phyloP scores from a whole-genome alignment of 768 basidiomycete species.

The Trametes villosa region DNA sequence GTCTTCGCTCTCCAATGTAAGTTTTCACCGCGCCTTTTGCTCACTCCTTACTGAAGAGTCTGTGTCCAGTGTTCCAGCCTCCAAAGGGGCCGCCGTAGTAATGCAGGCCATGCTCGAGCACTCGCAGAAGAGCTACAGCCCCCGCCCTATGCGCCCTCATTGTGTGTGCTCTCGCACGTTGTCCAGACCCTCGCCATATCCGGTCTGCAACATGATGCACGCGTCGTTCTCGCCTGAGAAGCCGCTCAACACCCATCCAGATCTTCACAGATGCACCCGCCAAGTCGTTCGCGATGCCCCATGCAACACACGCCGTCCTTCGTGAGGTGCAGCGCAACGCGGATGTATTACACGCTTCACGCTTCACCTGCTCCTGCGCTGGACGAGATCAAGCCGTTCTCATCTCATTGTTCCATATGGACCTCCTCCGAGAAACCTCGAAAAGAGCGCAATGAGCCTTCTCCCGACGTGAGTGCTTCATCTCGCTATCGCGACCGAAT shows the following conservation, averaged over 20 bases:
- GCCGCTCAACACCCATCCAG: slow-evolving; percentile 34
- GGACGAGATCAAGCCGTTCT: slow-evolving; percentile 47
- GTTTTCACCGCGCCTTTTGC: slow-evolving; percentile 30
- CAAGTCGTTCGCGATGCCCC: slow-evolving; percentile 22
- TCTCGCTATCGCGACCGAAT: not conserved
- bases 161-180: slow-evolving; percentile 68
- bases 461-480: slow-evolving; percentile 53
- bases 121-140: slow-evolving; percentile 70
- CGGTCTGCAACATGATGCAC: slow-evolving; percentile 54
- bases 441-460: slow-evolving; percentile 42
- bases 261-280: slow-evolving; percentile 22
- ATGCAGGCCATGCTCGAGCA: slow-evolving; percentile 78
- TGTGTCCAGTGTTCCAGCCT: slow-evolving; percentile 66
- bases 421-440: slow-evolving; percentile 39
- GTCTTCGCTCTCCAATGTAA: slow-evolving; percentile 75
- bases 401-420: slow-evolving; percentile 44
- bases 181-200: slow-evolving; percentile 78
- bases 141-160: slow-evolving; percentile 69
- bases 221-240: slow-evolving; percentile 50
- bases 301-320: slow-evolving; percentile 40
- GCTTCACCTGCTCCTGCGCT: slow-evolving; percentile 41
- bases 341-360: slow-evolving; percentile 33
- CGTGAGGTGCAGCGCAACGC: slow-evolving; percentile 48
- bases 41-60: not conserved
- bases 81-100: slow-evolving; percentile 61